Evolutionary conservation across 2,329 filamentous ascomycete species (phyloP), one percentile per base, ranked within the genome.

Genomic region (Alternaria sp.): DNA sequence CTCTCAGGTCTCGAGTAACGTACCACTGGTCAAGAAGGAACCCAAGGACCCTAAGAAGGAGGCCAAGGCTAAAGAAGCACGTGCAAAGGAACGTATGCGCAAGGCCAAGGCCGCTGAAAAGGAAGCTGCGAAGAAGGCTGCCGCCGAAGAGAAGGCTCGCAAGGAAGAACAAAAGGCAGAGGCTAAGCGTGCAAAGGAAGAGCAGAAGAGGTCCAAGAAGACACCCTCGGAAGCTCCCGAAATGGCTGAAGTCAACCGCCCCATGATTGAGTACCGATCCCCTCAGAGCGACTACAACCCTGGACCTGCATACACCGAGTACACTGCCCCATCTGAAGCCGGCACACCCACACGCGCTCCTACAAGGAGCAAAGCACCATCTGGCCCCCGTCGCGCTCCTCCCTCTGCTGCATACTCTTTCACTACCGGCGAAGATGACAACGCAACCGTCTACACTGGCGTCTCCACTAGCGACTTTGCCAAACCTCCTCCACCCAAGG

Each of bases 21-120:
- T 12, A 18, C 78, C 75, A 41, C 84, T 89, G 54, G 81, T 80
- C 57, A 73, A 73, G 62, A 80, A 68, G 73, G 49, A 58, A 34
- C 18, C 34, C 39, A 81, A 66, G 79, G 73, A 79, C 59, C 73
- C 75, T 61, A 76, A 76, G 70, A 74, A 77, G 64, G 73, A 77
- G 60, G 75, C 73, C 61, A 78, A 78, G 51, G 75, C 71, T 41
- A 77, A 77, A 64, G 72, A 78, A 62, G 61, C 59, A 34, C 75
- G 75, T 48, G 75, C 74, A 75, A 88, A 78, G 81, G 84, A 70
- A 83, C 89, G 79, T 79, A 79, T 77, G 74, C 68, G 69, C 60
- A 72, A 87, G 84, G 64, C 86, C 63, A 76, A 74, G 53, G 70
- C 73, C 43, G 73, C 72, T 16, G 77, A 80, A 56, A 80, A 79